Conservation (phyloP, 768 basidiomycete species). For the Leccinum longicurvipes region DNA sequence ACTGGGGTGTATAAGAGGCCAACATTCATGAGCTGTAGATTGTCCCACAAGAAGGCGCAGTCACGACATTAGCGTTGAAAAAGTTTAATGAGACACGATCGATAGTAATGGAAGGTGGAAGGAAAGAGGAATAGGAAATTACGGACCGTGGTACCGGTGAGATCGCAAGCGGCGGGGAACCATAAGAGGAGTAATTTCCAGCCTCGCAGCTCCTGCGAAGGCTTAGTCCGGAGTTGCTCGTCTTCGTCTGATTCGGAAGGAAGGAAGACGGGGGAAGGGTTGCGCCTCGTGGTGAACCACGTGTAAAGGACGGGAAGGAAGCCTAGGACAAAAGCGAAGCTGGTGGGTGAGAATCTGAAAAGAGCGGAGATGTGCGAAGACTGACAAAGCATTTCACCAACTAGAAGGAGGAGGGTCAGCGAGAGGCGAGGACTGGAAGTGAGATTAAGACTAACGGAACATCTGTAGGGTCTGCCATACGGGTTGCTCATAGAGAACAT, state of each 20-base stretch:
- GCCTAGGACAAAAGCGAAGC: constrained; percentile 44
- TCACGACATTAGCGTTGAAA: constrained; percentile 18
- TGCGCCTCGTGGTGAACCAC: constrained; percentile 50
- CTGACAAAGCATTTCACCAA: constrained; percentile 93
- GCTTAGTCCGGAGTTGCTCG: constrained; percentile 34
- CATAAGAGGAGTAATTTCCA: constrained; percentile 75
- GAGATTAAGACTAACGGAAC: constrained; percentile 59
- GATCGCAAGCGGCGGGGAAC: constrained; percentile 87
- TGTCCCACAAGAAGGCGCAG: constrained; percentile 10
- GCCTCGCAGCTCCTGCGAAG: constrained; percentile 51
- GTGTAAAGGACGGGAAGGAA: constrained; percentile 81
- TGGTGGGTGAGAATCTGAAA: constrained; percentile 13
- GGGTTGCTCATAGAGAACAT: constrained; percentile 88
- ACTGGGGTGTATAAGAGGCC: constrained; percentile 96
- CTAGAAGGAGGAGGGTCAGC: constrained; percentile 47
- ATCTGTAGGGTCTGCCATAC: constrained; percentile 92
- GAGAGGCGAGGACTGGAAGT: constrained; percentile 6
- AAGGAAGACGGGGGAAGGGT: constrained; percentile 50
- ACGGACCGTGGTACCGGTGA: constrained; percentile 86
- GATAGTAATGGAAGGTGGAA: constrained; percentile 8
- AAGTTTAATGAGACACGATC: constrained; percentile 3
- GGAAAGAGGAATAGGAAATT: constrained; percentile 12
- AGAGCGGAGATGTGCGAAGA: constrained; percentile 23
- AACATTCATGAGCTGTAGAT: constrained; percentile 78
- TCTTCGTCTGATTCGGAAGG: constrained; percentile 49